phyloP scores from a whole-genome alignment of 2,329 filamentous ascomycete species.

The Trichoderma atroviride region DNA sequence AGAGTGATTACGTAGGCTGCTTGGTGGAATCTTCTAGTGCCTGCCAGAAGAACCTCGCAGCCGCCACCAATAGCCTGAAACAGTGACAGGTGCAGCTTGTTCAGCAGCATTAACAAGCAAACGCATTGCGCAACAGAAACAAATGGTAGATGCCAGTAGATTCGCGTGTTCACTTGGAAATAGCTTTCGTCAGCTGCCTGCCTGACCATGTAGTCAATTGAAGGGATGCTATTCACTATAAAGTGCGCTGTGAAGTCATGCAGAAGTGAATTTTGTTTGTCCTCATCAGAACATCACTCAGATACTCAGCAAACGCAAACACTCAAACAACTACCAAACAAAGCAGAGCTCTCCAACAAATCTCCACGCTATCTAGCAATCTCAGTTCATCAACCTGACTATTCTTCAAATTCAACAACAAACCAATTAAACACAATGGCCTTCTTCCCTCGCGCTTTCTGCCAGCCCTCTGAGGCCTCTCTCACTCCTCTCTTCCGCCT shows the following conservation, averaged over 20 bases:
- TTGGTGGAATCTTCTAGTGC: conserved; percentile 34
- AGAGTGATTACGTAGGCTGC: neutral
- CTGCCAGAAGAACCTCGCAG: conserved; percentile 29
- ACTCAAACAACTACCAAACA: conserved; percentile 25
- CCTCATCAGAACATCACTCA: conserved; percentile 32
- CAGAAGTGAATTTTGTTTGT: neutral
- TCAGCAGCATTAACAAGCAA: conserved; percentile 24
- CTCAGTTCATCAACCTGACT: neutral
- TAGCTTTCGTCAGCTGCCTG: conserved; percentile 26
- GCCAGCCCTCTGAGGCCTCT: conserved; percentile 54
- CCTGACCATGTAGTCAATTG: conserved; percentile 30
- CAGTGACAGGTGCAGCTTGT: conserved; percentile 1
- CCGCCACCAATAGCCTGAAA: neutral
- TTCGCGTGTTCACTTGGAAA: conserved; percentile 33
- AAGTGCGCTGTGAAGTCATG: conserved; percentile 30
- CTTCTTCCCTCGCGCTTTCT: conserved; percentile 59
- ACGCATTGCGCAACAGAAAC: neutral
- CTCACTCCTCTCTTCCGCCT: conserved; percentile 66
- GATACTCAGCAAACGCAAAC: conserved; percentile 33
- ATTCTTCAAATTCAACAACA: conserved; percentile 1
- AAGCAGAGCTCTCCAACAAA: neutral
- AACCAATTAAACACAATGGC: conserved; percentile 50
- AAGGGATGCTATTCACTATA: conserved; percentile 36
- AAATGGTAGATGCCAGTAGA: conserved; percentile 15
- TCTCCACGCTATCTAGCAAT: neutral